These are phyloP conservation scores for Austroboletus novae-zelandiae DNA, from an alignment of 1,284 basidiomycete genomes.

Conservation along the genomic window DNA sequence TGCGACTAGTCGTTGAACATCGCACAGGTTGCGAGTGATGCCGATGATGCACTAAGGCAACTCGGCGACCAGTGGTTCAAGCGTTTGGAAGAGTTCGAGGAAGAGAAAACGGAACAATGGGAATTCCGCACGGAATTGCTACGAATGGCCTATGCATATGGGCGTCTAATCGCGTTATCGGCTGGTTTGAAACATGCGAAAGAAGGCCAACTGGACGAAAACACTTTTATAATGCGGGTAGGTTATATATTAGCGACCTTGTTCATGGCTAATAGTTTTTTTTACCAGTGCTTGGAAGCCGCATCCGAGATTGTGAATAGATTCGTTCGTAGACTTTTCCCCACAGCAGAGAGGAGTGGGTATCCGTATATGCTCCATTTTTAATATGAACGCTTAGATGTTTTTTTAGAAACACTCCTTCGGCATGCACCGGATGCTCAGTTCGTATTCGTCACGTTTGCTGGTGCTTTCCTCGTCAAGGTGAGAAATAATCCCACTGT, in stretches of 20 bases:
- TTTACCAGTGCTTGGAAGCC: constrained; percentile 21
- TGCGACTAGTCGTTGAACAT: constrained; percentile 50
- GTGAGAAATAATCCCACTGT: constrained; percentile 33
- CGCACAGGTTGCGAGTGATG: constrained; percentile 58
- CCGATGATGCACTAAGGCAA: constrained; percentile 60
- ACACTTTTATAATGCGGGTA: constrained; percentile 66
- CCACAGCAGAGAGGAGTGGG: constrained; percentile 53
- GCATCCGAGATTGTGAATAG: constrained; percentile 56
- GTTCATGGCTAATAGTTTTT: background rate
- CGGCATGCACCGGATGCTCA: constrained; percentile 81
- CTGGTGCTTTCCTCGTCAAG: constrained; percentile 77
- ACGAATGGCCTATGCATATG: constrained; percentile 65
- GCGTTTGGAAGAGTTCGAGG: constrained; percentile 48
- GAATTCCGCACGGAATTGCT: constrained; percentile 63
- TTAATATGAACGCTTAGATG: constrained; percentile 2
- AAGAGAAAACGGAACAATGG: constrained; percentile 47
- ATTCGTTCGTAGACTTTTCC: constrained; percentile 58
- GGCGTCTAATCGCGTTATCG: constrained; percentile 65
- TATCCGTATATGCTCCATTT: constrained; percentile 6
- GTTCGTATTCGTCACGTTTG: constrained; percentile 82
- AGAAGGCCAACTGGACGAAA: constrained; percentile 55
- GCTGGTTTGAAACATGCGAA: constrained; percentile 77
- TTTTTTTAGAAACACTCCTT: constrained; percentile 50
- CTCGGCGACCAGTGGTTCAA: constrained; percentile 57
- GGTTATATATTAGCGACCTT: constrained; percentile 24